A percentile compares a stretch with the other conserved stretches of the same genome.
phyloP scores from a whole-genome alignment of 2,329 filamentous ascomycete genomes.

The Aspergillus ochraceus region DNA sequence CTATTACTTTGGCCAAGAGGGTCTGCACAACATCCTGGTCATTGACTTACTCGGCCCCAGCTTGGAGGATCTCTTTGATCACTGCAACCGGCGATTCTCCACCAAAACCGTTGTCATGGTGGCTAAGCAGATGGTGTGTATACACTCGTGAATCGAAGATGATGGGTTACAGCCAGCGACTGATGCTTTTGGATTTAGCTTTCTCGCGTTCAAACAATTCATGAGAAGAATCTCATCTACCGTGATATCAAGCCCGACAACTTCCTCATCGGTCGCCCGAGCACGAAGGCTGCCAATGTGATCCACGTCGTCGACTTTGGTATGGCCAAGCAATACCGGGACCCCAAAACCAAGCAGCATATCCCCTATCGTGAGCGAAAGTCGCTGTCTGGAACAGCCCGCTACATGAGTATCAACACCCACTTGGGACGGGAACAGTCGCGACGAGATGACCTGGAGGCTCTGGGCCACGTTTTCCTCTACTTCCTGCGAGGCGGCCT shows the following conservation, averaged over 20 bases:
- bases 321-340: slow-evolving; percentile 99
- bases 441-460: slow-evolving; percentile 91
- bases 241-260: slow-evolving; percentile 99
- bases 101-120: slow-evolving; percentile 99
- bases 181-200: slow-evolving; percentile 54
- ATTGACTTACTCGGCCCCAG: slow-evolving; percentile 95
- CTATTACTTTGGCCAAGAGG: slow-evolving; percentile 98
- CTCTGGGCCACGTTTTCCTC: slow-evolving; percentile 70
- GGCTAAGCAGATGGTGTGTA: slow-evolving; percentile 89
- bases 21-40: slow-evolving; percentile 96
- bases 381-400: slow-evolving; percentile 90
- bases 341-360: slow-evolving; percentile 98
- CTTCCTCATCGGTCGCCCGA: slow-evolving; percentile 91
- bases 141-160: background rate
- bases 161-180: background rate
- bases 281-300: slow-evolving; percentile 92
- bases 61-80: slow-evolving; percentile 94
- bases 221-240: slow-evolving; percentile 99
- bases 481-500: slow-evolving; percentile 67
- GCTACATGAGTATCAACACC: slow-evolving; percentile 99
- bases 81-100: slow-evolving; percentile 90
- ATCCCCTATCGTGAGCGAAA: slow-evolving; percentile 97
- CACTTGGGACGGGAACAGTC: slow-evolving; percentile 96
- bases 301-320: slow-evolving; percentile 99
- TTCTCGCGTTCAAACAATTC: slow-evolving; percentile 88